Conservation (phyloP, 768 basidiomycete genomes). For the Boletus coccyginus region DNA sequence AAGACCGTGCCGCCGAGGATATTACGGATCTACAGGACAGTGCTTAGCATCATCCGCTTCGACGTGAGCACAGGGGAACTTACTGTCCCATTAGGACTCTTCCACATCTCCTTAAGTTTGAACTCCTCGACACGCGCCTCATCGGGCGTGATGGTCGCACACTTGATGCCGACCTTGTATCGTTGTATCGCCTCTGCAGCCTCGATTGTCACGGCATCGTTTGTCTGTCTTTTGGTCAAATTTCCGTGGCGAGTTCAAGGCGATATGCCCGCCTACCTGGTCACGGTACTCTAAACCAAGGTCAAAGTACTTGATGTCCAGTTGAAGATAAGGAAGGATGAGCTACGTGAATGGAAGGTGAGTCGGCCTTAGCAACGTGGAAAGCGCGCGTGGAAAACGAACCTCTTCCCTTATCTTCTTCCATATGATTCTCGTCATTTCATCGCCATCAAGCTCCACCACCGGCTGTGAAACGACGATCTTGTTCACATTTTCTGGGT, state of each 20-base stretch:
- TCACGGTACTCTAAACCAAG: constrained; percentile 94
- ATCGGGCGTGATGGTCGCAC: constrained; percentile 98
- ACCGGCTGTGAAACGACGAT: constrained; percentile 86
- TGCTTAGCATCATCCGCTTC: not conserved
- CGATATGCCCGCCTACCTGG: constrained; percentile 45
- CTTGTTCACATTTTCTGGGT: constrained; percentile 39
- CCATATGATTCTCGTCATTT: constrained; percentile 99
- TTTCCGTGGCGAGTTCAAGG: not conserved
- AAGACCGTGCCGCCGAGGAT: constrained; percentile 98
- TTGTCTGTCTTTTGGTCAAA: constrained; percentile 55
- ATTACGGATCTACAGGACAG: constrained; percentile 76
- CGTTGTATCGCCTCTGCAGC: constrained; percentile 93
- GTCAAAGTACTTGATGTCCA: constrained; percentile 98
- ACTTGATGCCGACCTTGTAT: constrained; percentile 97
- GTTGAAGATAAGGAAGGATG: constrained; percentile 89
- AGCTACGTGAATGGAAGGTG: constrained; percentile 51
- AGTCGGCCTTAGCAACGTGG: not conserved
- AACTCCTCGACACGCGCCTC: constrained; percentile 96
- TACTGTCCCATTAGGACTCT: constrained; percentile 92
- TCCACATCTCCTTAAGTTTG: constrained; percentile 99
- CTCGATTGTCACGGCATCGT: constrained; percentile 90
- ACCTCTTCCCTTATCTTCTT: constrained; percentile 97
- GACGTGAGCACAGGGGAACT: constrained; percentile 26
- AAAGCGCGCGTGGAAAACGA: constrained; percentile 20
- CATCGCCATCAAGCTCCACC: constrained; percentile 95